Conservation (phyloP, 1,284 basidiomycete genomes). For the Pseudozyma hubeiensis region DNA sequence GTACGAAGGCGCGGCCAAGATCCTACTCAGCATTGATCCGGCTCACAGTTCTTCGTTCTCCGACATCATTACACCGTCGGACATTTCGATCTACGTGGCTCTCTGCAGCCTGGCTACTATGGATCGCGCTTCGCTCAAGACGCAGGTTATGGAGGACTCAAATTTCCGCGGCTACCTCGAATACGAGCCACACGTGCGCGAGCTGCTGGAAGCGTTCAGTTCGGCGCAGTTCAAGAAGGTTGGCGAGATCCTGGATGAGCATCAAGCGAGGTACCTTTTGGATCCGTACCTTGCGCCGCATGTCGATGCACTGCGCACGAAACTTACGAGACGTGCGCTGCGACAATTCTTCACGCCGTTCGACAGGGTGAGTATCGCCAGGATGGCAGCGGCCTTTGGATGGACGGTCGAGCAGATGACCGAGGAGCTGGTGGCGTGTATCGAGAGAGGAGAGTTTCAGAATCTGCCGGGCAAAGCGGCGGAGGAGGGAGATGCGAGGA, state of each 20-base stretch:
- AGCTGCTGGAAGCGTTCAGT: conserved; percentile 84
- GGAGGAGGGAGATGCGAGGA: conserved; percentile 80
- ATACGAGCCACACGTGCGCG: conserved; percentile 83
- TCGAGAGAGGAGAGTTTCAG: conserved; percentile 79
- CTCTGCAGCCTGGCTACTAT: conserved; percentile 83
- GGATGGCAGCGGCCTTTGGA: conserved; percentile 85
- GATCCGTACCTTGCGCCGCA: conserved; percentile 80
- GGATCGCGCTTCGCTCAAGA: conserved; percentile 77
- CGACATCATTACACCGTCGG: conserved; percentile 79
- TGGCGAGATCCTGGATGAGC: conserved; percentile 77
- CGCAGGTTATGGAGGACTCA: conserved; percentile 77
- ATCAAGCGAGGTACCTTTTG: conserved; percentile 78
- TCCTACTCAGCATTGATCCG: conserved; percentile 77
- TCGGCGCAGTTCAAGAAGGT: conserved; percentile 82
- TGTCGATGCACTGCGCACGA: conserved; percentile 67
- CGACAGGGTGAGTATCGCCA: conserved; percentile 79
- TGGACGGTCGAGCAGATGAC: conserved; percentile 79
- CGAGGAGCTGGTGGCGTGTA: conserved; percentile 78
- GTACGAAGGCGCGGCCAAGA: conserved; percentile 80
- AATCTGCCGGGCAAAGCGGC: conserved; percentile 80
- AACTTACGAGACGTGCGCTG: conserved; percentile 69
- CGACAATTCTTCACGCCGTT: conserved; percentile 82
- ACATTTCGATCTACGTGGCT: conserved; percentile 84
- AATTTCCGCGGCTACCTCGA: conserved; percentile 82
- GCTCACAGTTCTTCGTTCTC: conserved; percentile 20